Evolutionary conservation across 768 basidiomycete species (phyloP), one percentile per base, ranked within the genome.

Genomic region (Tulasnella sp.): DNA sequence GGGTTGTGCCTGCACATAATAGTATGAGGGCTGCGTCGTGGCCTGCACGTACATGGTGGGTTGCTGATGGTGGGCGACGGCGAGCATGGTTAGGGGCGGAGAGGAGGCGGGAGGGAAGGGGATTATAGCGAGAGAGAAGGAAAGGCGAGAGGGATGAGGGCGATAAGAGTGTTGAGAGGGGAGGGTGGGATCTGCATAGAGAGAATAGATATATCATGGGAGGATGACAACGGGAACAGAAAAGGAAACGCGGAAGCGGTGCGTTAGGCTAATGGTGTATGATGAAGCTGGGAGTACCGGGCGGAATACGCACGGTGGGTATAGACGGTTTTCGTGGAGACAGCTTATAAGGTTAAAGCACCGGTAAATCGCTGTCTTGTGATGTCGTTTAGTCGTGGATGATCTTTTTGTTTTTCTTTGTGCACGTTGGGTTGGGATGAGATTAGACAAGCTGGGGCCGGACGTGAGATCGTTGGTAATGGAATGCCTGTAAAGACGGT

Each of bases 51-150:
- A 48, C 43, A 56, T 47, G n/a, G 24, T 45, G 41, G 41, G 29
- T 38, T 53, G 51, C 21, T 52, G 53, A n/a, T 55, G 55, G 55
- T 38, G 55, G 55, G 29, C 23, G 55, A 43, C 38, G 55, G 44
- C 41, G 55, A 44, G 44, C 55, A 56, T 56, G 55, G 32, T 48
- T 19, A 10, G 15, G 34, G 34, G 44, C 21, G 41, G 38, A 42
- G 27, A 56, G 7, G 29, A 30, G 32, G 21, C 10, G 58, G 49
- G 48, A 47, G 26, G 48, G 50, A 59, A n/a, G 47, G 21, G 32
- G 50, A 48, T 8, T 8, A 52, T 19, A 38, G 43, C 30, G 48
- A 50, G 58, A 42, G 58, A 21, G 50, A 29, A 48, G 47, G 47
- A n/a, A 30, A 59, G 50, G 32, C 34, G 58, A 49, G 48, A 42